Evolutionary conservation across 768 basidiomycete genomes (phyloP).

Genomic region (Rhizopogon salebrosus): DNA sequence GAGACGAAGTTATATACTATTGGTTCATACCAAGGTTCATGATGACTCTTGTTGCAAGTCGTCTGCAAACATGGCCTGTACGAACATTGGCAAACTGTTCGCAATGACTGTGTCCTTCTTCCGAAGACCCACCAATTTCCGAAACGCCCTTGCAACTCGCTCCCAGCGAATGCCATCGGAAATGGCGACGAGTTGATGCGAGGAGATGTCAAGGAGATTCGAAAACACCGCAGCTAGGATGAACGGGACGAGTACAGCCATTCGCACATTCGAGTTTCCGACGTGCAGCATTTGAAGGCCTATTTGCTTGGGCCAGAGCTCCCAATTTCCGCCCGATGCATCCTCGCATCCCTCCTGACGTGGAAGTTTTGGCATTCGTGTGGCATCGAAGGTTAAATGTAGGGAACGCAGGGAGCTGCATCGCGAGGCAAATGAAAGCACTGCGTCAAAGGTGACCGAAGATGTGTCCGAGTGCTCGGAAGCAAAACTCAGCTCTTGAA

Average conservation of each 20-base stretch:
- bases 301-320: not conserved
- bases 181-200: too few species aligned
- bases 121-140: not conserved
- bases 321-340: not conserved
- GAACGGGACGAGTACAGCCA: not conserved
- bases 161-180: not conserved
- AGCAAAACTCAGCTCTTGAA: not conserved
- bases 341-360: not conserved
- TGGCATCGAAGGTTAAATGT: not conserved
- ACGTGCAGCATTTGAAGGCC: not conserved
- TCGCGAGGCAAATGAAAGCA: not conserved
- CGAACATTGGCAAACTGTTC: too few species aligned
- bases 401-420: not conserved
- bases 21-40: too few species aligned
- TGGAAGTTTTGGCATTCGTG: not conserved
- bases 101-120: too few species aligned
- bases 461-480: not conserved
- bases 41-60: too few species aligned
- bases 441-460: not conserved
- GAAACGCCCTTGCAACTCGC: too few species aligned
- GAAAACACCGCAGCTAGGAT: not conserved
- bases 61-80: not conserved
- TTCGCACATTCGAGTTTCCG: not conserved
- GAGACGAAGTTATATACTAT: too few species aligned
- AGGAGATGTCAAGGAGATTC: not conserved